Evolutionary conservation across 495 filamentous ascomycete genomes (phyloP).

Genomic region (Xylaria longipes): DNA sequence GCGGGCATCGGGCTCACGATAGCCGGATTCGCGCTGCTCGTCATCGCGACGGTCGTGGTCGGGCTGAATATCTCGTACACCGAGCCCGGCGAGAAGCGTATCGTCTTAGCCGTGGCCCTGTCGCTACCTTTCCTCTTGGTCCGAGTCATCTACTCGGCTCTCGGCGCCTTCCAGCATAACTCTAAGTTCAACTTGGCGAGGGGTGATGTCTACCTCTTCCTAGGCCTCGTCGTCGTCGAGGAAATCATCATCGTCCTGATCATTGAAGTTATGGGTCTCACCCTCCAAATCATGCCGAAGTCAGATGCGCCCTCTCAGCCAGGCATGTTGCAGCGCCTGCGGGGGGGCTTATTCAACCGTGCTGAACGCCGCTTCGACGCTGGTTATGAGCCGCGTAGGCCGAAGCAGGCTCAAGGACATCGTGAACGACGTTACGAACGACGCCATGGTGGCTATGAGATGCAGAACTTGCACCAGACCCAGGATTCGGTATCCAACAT

Average conservation of each 20-base stretch:
- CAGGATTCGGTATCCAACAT: too few species aligned
- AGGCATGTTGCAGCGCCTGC: background rate
- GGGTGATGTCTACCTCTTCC: conserved; percentile 35
- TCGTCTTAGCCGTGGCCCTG: conserved; percentile 39
- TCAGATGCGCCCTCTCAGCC: background rate
- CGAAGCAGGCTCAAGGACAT: background rate
- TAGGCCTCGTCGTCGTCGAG: conserved; percentile 47
- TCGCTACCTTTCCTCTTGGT: conserved; percentile 49
- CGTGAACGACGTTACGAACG: background rate
- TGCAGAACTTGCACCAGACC: background rate
- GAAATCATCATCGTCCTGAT: conserved; percentile 46
- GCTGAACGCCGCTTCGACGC: background rate
- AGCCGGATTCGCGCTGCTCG: conserved; percentile 38
- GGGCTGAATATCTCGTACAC: conserved; percentile 32
- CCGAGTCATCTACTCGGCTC: conserved; percentile 41
- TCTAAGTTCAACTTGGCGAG: conserved; percentile 37
- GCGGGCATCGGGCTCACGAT: conserved; percentile 39
- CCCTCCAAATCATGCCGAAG: conserved; percentile 29
- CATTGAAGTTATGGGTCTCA: conserved; percentile 43
- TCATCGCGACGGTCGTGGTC: conserved; percentile 31
- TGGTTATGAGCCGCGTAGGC: background rate
- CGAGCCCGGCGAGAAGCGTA: conserved; percentile 43
- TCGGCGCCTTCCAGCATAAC: conserved; percentile 35
- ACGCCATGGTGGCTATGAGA: conserved; percentile 8
- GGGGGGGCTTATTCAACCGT: background rate